A percentile compares a stretch with the other conserved stretches of the same genome.
Conservation (phyloP, 1,284 basidiomycete species). For the Microbotryomycetes sp. region DNA sequence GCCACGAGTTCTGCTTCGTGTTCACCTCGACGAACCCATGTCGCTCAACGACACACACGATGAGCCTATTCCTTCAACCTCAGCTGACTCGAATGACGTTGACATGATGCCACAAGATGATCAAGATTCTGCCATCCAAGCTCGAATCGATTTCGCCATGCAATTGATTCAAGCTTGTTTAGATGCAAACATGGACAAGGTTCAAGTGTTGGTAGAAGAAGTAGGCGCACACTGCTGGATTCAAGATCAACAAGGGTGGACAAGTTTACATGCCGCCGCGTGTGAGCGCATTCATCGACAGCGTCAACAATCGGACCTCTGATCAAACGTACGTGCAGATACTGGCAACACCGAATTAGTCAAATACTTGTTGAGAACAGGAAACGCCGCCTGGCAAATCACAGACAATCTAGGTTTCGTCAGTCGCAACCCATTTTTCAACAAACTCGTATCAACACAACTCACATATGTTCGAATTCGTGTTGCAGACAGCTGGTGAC, state of each 20-base stretch:
- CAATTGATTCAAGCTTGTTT: slow-evolving; percentile 19
- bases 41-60: too few species aligned
- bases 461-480: too few species aligned
- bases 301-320: slow-evolving; percentile 55
- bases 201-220: slow-evolving; percentile 2
- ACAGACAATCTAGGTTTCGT: slow-evolving; percentile 35
- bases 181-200: slow-evolving; percentile 4
- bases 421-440: not conserved
- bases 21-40: too few species aligned
- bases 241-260: slow-evolving; percentile 76
- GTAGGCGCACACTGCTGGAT: slow-evolving; percentile 81
- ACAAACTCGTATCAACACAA: not conserved
- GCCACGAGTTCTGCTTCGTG: too few species aligned
- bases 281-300: slow-evolving; percentile 1
- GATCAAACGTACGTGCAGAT: slow-evolving; percentile 10
- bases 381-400: slow-evolving; percentile 81
- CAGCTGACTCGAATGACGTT: too few species aligned
- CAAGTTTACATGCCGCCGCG: slow-evolving; percentile 81
- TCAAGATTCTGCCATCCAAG: not conserved
- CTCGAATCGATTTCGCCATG: slow-evolving; percentile 2
- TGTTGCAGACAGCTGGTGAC: slow-evolving; percentile 77
- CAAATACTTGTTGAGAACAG: slow-evolving; percentile 63
- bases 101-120: too few species aligned
- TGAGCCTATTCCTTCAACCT: too few species aligned
- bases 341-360: slow-evolving; percentile 48